Evolutionary conservation across 305 asterid genomes (phyloP), one percentile per base, ranked within the genome.

Genomic region (Fraxinus albicans): DNA sequence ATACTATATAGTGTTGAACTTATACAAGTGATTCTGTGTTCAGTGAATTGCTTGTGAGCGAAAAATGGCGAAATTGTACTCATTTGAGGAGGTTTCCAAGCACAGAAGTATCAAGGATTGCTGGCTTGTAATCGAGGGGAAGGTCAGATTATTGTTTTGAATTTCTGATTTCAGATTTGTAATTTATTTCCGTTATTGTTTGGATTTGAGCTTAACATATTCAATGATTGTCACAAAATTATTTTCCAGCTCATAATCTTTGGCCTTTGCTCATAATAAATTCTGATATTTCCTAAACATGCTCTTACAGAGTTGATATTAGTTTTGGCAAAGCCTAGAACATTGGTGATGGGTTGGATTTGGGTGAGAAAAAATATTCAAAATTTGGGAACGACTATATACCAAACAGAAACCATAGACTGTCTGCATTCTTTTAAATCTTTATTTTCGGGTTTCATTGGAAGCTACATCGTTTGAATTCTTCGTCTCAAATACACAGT

Each of bases 71-170:
- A 85, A 85, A 78, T 25, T 74, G 36, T 73, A 44, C 38, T 15
- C 19, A 23, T 85, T 82, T 44, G 87, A 82, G 78, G 85, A 85
- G 5, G 85, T 82, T 25, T 76, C 80, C 5, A 82, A 82, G 76
- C 87, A 85, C 81, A 82, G 79, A 60, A 60, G 50, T 73, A 58
- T 69, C 72, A 85, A 85, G 65, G 87, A 85, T 85, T 85, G 87
- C 80, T 85, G 87, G 87, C 85, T 85, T 23, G 53, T 85, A 6
- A 63, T 85, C 75, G 36, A 35, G 23, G 87, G 86, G 34, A 85
- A 85, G 88, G 88, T 85, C 63, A 23, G 60, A 40, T n/a, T 25
- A 63, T 34, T 38, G 70, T 10, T 44, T 74, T 23, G 0, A 10
- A 2, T 31, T 25, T 17, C 7, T 60, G 72, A 65, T 17, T 75